Base-by-base conservation (phyloP, 2,329 filamentous ascomycete genomes). In the Bipolaris cookei region DNA sequence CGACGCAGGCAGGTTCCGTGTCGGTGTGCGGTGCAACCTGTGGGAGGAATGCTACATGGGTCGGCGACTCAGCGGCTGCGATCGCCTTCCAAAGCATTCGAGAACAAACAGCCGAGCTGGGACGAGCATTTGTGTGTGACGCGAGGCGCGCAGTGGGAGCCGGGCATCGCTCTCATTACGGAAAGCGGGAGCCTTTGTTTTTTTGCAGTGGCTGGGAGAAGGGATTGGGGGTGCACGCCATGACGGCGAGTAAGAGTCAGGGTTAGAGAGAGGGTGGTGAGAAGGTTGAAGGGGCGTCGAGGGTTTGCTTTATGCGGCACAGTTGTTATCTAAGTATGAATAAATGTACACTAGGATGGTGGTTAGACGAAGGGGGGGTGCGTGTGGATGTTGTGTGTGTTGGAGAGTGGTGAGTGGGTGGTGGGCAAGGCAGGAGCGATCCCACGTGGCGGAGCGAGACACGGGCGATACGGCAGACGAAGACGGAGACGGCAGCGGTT, bases 81-180 rank as follows among this genome's bases (percentile, higher is more conserved):
- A 53, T 56, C 48, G 42, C 38, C 55, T 65, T 65, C 61, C 55
- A 61, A 45, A 55, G 50, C 41, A 50, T 62, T 69, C 66, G 64
- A 69, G 66, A 69, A 69, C 55, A 59, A 59, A 55, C 50, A 52
- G 54, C 38, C 57, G 62, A 64, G 64, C 25, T 28, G 25, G 25
- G 25, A 28, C 64, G 62, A 68, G 63, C 51, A 52, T 51, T 38
- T 61, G 23, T 55, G 58, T 55, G 58, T 62, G 62, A 54, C 59
- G 61, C 48, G 56, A 57, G 54, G 57, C 63, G 65, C 66, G 65
- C 66, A 53, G 60, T 53, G 49, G 23, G 60, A 47, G 54, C 60
- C 61, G 65, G 65, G 48, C 65, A 64, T 62, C 61, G 64, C 59
- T 58, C 66, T 67, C 48, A 60, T 65, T 68, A 41, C 62, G 60